Evolutionary conservation across 176 grass and related monocot species (phyloP).

Genomic region (bread wheat (Triticum aestivum)): DNA sequence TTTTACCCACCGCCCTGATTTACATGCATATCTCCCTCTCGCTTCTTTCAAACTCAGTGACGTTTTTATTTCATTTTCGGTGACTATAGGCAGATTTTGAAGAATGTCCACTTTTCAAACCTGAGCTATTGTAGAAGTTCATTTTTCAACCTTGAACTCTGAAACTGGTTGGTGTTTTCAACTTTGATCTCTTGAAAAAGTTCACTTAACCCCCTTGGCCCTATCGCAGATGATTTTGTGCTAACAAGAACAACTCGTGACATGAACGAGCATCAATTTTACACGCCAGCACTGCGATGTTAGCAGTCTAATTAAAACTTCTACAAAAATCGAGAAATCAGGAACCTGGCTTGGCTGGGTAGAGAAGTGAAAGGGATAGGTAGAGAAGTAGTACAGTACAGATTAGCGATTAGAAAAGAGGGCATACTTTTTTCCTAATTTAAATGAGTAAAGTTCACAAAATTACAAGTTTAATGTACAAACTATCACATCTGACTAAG

Average conservation of each 20-base stretch:
- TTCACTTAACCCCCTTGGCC: no score
- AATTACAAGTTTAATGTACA: background rate
- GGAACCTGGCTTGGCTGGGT: background rate
- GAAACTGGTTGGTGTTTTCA: no score
- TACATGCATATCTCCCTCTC: background rate
- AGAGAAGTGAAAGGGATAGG: background rate
- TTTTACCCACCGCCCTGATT: slow-evolving; percentile 19
- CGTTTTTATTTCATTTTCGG: background rate
- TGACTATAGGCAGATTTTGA: background rate
- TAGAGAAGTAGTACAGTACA: background rate
- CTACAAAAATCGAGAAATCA: background rate
- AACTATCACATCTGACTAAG: background rate
- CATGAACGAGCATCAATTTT: no score
- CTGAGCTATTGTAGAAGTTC: background rate
- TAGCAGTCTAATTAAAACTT: no score
- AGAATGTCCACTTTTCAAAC: background rate
- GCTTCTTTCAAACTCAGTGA: background rate
- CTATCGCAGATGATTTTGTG: no score
- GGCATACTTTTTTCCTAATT: background rate
- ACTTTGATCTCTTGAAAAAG: no score
- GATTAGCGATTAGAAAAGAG: background rate
- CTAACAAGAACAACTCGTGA: no score
- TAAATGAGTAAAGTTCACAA: background rate
- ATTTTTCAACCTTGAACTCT: no score
- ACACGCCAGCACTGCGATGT: no score